Percentiles rank a stretch among this genome's conserved stretches.
Conservation (phyloP, 139 green algal genomes). For the Ettlia oleoabundans region DNA sequence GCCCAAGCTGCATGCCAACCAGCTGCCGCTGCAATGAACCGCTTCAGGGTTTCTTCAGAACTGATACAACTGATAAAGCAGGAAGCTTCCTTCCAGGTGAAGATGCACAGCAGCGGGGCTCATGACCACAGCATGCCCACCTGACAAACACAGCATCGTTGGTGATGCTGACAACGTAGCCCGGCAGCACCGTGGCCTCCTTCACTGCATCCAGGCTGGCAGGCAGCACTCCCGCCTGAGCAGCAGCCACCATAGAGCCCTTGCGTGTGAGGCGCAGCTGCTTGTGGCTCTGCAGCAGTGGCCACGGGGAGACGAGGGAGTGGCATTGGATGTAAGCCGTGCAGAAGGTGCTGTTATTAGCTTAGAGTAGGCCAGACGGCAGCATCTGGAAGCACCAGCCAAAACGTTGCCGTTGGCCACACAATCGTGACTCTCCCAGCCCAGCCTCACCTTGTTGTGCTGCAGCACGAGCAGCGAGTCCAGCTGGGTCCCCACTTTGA, state of each 20-base stretch:
- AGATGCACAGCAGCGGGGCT: neutral
- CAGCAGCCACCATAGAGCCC: slow-evolving; percentile 61
- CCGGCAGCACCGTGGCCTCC: slow-evolving; percentile 63
- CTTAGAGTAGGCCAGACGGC: neutral
- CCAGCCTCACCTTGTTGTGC: slow-evolving; percentile 49
- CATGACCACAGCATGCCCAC: neutral
- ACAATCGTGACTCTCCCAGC: neutral
- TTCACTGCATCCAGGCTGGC: slow-evolving; percentile 48
- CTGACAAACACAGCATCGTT: slow-evolving; percentile 81
- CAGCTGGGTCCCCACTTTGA: slow-evolving; percentile 49
- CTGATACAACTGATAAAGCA: neutral
- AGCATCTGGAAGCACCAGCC: neutral
- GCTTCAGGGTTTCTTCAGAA: too few species aligned
- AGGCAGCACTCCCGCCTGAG: slow-evolving; percentile 51
- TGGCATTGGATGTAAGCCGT: neutral
- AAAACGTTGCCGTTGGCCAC: neutral
- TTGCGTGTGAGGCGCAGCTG: slow-evolving; percentile 65
- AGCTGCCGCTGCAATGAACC: too few species aligned
- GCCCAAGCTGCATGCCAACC: neutral
- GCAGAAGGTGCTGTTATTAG: too few species aligned
- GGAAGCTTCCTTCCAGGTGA: neutral
- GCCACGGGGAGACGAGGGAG: too few species aligned
- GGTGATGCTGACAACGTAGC: slow-evolving; percentile 84
- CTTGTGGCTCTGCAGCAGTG: slow-evolving; percentile 32
- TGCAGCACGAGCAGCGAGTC: slow-evolving; percentile 71